Evolutionary conservation across 2,329 filamentous ascomycete genomes (phyloP), one percentile per base, ranked within the genome.

Genomic region (Lachnellula subtilissima): DNA sequence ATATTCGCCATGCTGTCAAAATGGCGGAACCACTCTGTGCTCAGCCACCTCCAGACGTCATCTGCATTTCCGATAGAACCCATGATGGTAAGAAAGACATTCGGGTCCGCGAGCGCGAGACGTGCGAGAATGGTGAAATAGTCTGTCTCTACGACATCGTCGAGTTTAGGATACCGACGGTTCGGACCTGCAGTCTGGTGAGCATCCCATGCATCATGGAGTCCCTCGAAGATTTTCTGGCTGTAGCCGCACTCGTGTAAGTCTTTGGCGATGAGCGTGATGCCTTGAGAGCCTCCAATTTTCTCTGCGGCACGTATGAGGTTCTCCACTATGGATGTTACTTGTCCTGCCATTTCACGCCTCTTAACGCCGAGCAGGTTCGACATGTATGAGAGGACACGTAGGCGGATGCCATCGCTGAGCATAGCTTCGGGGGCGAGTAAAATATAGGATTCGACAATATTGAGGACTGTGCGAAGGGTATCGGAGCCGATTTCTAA

Each of bases 91-190:
- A 86, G 75, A 62, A 96, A 87, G 2, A 88, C 75, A 15, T 86
- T 73, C 0, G 92, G 89, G 39, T 88, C 87, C 0, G 86, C 85
- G 2, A 96, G 74, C 0, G 86, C 83, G 15, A 97, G 80, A 1
- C 92, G 87, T 2, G 90, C 86, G 2, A 99, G 78, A 2, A 97
- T 84, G 4, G 84, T 82, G 67, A 96, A 88, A 70, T 96, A 96
- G 68, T 96, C 89, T 0, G 88, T 88, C 67, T 96, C 85, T 0
- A 89, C 86, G 11, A 91, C 80, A 12, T 85, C 84, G 64, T 87
- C 87, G 36, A 97, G 81, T 32, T 83, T 82, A 42, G 85, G 81
- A 19, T 83, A 78, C 62, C 81, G 88, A 25, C 81, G 81, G 66
- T 89, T 88, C 0, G 93, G 92, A 0, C 94, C 93, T 0, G 88